Conservation (phyloP, 2,329 filamentous ascomycete species). For the Talaromyces sp. region DNA sequence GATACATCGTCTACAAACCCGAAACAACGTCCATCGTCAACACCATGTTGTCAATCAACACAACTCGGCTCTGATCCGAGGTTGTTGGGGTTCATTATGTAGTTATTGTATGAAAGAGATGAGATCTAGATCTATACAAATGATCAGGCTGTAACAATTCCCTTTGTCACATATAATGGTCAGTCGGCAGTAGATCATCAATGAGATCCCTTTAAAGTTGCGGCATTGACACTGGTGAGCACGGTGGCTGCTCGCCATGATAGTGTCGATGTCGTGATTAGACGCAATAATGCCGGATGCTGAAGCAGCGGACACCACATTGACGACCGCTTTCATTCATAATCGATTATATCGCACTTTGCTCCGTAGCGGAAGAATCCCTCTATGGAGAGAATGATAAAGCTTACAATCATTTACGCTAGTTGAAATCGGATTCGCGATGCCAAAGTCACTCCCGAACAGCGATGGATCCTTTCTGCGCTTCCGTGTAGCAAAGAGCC, state of each 20-base stretch:
- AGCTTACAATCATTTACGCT: not conserved
- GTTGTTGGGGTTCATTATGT: too few relatives aligned
- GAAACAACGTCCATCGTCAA: too few relatives aligned
- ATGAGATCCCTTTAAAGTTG: too few relatives aligned
- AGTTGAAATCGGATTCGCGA: not conserved
- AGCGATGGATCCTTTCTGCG: not conserved
- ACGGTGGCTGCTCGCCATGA: not conserved
- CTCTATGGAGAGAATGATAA: not conserved
- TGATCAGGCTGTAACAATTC: not conserved
- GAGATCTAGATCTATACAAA: not conserved
- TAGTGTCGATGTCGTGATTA: not conserved
- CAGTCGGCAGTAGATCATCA: too few relatives aligned
- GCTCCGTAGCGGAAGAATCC: not conserved
- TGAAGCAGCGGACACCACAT: not conserved
- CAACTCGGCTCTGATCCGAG: too few relatives aligned
- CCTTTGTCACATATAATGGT: too few relatives aligned
- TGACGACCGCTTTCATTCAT: not conserved
- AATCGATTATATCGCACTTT: not conserved
- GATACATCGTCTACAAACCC: too few relatives aligned
- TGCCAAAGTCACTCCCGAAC: not conserved
- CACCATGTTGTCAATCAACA: too few relatives aligned
- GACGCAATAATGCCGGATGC: not conserved
- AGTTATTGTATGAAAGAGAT: too few relatives aligned
- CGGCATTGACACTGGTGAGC: not conserved
- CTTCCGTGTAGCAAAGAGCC: not conserved